Evolutionary conservation across 148 eudicot species (phyloP).

Genomic region (Dysphania ambrosioides): DNA sequence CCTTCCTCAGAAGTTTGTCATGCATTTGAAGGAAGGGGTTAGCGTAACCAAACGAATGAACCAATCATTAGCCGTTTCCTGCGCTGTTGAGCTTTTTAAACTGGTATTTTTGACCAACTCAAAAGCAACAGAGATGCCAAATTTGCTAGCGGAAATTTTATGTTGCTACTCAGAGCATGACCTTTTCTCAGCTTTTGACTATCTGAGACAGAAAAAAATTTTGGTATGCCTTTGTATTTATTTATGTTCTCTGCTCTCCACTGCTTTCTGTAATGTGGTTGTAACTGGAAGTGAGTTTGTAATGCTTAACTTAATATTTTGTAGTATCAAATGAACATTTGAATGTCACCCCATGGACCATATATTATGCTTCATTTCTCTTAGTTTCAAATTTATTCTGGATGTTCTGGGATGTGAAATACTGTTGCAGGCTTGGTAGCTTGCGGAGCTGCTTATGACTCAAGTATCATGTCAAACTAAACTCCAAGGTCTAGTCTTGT

Average conservation of each 20-base stretch:
- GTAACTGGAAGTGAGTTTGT: not conserved
- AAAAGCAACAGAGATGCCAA: constrained; percentile 60
- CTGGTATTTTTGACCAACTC: constrained; percentile 80
- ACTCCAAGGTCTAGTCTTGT: not conserved
- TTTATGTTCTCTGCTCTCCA: constrained; percentile 1
- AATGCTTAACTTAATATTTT: not conserved
- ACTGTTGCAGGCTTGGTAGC: not conserved
- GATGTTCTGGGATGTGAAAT: not conserved
- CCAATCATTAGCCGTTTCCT: constrained; percentile 77
- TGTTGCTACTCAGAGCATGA: constrained; percentile 92
- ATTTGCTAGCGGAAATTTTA: constrained; percentile 76
- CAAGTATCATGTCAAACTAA: not conserved
- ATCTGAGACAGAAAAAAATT: constrained; percentile 75
- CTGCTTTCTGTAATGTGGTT: not conserved
- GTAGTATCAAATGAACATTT: not conserved
- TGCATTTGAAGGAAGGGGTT: constrained; percentile 50
- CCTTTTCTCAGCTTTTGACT: constrained; percentile 88
- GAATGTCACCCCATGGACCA: not conserved
- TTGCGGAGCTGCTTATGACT: not conserved
- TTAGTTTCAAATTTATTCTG: not conserved
- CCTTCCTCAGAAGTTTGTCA: constrained; percentile 57
- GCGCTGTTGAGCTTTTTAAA: constrained; percentile 90
- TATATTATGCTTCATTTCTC: not conserved
- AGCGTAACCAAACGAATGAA: constrained; percentile 35
- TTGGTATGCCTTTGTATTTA: constrained; percentile 46